Percentiles rank a stretch among this genome's conserved stretches.
phyloP scores from a whole-genome alignment of 768 basidiomycete species.

The Strobilomyces dryophilus region DNA sequence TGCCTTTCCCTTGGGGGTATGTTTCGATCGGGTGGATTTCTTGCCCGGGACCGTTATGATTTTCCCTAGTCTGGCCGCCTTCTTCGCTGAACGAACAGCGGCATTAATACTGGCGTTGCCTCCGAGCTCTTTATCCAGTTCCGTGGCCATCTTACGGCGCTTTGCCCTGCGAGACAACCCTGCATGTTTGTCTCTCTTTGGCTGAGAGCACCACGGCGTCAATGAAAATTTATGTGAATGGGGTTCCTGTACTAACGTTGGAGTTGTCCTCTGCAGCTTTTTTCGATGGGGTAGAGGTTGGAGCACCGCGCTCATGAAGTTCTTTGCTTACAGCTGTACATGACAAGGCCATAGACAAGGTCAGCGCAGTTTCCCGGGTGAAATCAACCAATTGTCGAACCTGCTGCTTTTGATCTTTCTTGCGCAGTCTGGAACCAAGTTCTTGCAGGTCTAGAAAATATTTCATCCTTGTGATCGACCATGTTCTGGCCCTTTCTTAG shows the following conservation, averaged over 20 bases:
- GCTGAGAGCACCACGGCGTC: conserved; percentile 36
- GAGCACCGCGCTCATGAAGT: conserved; percentile 60
- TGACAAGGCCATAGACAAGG: not conserved
- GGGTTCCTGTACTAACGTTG: conserved; percentile 35
- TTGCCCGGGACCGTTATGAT: conserved; percentile 55
- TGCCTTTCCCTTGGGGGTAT: conserved; percentile 29
- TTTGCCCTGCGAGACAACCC: conserved; percentile 88
- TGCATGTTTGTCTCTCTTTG: conserved; percentile 71
- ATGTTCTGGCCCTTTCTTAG: conserved; percentile 92
- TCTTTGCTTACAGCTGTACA: conserved; percentile 67
- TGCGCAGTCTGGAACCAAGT: conserved; percentile 97
- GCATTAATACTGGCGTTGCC: conserved; percentile 56
- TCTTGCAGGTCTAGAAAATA: conserved; percentile 86
- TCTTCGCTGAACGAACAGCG: conserved; percentile 87
- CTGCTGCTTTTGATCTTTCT: conserved; percentile 78
- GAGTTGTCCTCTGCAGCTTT: conserved; percentile 32
- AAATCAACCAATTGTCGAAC: conserved; percentile 35
- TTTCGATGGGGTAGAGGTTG: conserved; percentile 35
- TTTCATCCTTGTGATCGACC: conserved; percentile 89
- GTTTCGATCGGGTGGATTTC: conserved; percentile 30
- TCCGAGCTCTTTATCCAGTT: conserved; percentile 66
- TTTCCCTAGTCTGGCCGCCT: conserved; percentile 65
- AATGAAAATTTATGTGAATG: not conserved
- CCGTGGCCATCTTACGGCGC: conserved; percentile 80
- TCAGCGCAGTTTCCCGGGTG: conserved; percentile 6